Evolutionary conservation across 164 flowering plant genomes (phyloP).

Genomic region (Akebia trifoliata): DNA sequence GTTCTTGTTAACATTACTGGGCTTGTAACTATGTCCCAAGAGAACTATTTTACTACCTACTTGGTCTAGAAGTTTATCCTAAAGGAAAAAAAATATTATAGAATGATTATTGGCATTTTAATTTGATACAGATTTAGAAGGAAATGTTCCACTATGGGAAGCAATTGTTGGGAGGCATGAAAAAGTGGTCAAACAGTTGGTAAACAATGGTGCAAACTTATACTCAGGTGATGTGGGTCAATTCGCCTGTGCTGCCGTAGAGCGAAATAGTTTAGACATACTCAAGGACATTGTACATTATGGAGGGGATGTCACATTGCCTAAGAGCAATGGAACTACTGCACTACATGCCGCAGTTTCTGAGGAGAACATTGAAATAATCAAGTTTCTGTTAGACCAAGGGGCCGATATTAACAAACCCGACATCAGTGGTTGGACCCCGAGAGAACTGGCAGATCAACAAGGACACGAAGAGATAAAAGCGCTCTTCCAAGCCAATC

Average conservation of each 20-base stretch:
- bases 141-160: slow-evolving; percentile 79
- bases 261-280: slow-evolving; percentile 50
- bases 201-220: slow-evolving; percentile 52
- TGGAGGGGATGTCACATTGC: slow-evolving; percentile 53
- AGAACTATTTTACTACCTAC: background rate
- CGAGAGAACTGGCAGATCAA: slow-evolving; percentile 74
- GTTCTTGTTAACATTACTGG: background rate
- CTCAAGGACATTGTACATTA: slow-evolving; percentile 40
- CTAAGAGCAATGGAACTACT: slow-evolving; percentile 50
- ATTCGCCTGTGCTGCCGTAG: slow-evolving; percentile 71
- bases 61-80: background rate
- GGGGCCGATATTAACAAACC: slow-evolving; percentile 62
- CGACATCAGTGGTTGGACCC: slow-evolving; percentile 68
- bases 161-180: slow-evolving; percentile 60
- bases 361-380: slow-evolving; percentile 62
- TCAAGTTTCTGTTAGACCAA: slow-evolving; percentile 46
- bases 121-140: slow-evolving; percentile 55
- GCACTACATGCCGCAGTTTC: slow-evolving; percentile 82
- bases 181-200: slow-evolving; percentile 34
- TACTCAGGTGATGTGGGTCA: slow-evolving; percentile 51
- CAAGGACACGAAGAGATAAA: slow-evolving; percentile 76
- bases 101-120: background rate
- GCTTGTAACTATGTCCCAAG: background rate
- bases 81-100: background rate
- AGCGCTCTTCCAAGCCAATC: slow-evolving; percentile 36